Evolutionary conservation across 2,329 filamentous ascomycete species (phyloP), one percentile per base, ranked within the genome.

Genomic region (Hypoxylon sp.): DNA sequence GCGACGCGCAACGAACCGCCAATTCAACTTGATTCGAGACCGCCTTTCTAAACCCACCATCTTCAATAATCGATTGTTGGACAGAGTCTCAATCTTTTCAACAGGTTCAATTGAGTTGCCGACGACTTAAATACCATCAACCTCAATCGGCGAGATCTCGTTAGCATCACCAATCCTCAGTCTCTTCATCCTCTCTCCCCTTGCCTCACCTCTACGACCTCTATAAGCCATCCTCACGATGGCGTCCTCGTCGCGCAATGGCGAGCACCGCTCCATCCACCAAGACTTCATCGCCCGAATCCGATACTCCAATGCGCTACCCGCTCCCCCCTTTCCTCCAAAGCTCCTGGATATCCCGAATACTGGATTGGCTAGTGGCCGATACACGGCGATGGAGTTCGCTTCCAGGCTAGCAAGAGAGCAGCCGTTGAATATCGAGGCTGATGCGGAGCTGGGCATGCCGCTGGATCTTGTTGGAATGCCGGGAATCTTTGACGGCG

Each of bases 221-320:
- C 46, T 30, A 31, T 56, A 30, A 59, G 27, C 64, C 46, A 46
- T 57, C 51, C n/a, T 51, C 70, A 71, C 62, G 17, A 84, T 84
- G 81, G 80, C 82, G 60, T 82, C 81, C 61, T 82, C 82, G 65
- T 81, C 83, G 69, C 82, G 81, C 73, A 79, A 78, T 70, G 84
- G 85, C 79, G 86, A 88, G 80, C 76, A 78, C 57, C 86, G 88
- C 79, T 85, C 88, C 77, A 85, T 90, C 76, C 94, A 97, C 79
- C 96, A 99, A 83, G 96, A 99, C 82, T 98, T 98, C 82, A 97
- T 99, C 79, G 95, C 95, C 71, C 92, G 95, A 76, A 93, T 98
- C 77, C 90, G 96, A 81, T 99, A 97, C 81, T 94, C 94, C 77
- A 99, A 99, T 89, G 91, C 94, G 74, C 90, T 99, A 14, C 96